Conservation (phyloP, 176 grass and related monocot genomes). For the Raddia guianensis region DNA sequence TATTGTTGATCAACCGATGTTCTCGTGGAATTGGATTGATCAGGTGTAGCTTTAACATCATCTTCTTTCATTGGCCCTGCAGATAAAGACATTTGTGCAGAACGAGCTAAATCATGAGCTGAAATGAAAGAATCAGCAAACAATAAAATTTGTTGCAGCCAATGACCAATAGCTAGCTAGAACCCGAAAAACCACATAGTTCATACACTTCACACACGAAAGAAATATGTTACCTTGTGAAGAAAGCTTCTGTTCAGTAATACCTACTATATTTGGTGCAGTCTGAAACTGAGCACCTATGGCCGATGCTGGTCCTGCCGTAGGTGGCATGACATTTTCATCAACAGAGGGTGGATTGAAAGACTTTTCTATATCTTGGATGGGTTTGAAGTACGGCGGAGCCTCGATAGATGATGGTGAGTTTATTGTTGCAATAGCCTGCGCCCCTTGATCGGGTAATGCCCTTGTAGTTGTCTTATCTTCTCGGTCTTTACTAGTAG, state of each 20-base stretch:
- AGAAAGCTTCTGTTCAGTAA: background rate
- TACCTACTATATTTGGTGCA: background rate
- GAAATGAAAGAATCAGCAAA: conserved; percentile 18
- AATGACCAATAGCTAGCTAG: conserved; percentile 8
- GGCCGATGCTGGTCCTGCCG: background rate
- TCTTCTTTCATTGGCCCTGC: conserved; percentile 23
- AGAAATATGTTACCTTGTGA: conserved; percentile 26
- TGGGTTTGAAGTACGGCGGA: background rate
- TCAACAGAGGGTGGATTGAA: background rate
- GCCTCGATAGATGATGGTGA: background rate
- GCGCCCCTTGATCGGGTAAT: too few relatives aligned
- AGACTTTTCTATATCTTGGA: background rate
- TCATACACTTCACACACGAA: background rate
- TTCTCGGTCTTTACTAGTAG: too few relatives aligned
- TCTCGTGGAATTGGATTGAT: background rate
- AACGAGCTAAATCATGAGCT: conserved; percentile 23
- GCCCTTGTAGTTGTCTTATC: too few relatives aligned
- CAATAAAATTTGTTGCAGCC: background rate
- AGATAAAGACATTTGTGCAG: conserved; percentile 2
- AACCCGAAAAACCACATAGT: background rate
- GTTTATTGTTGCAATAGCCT: too few relatives aligned
- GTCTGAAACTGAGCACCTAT: background rate
- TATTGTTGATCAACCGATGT: too few relatives aligned
- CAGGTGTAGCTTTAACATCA: background rate
- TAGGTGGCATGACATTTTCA: background rate